Base-by-base conservation (phyloP, 2,329 filamentous ascomycete genomes). In the Sordariomycetes sp. region DNA sequence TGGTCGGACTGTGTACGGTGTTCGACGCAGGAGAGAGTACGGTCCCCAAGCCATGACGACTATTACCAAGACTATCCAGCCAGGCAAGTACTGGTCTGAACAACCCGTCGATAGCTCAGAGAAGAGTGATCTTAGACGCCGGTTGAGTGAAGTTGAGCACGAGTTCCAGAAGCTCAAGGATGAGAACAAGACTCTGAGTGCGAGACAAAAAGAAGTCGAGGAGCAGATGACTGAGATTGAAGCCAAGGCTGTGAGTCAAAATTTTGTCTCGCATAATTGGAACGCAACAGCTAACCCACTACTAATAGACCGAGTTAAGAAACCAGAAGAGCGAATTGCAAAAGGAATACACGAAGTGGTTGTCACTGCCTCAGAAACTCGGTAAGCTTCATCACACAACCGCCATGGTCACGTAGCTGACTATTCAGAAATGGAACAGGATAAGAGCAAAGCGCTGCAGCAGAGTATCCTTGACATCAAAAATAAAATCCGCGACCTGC, bases 1-100 rank as follows among this genome's bases (percentile, higher is more conserved):
- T 17, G 79, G 78, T 4, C 70, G 61, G 12, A 70, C 77, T 32
- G 61, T 57, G 8, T 88, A 83, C 53, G 68, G 66, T 15, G 71
- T 92, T 33, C 69, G 67, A 6, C 75, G 83, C 12, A 79, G 90
- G 31, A 70, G 66, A 42, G 90, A 96, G 53, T 95, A 95, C 55
- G 86, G 86, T 3, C 72, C 77, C 2, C 63, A 70, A 31, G 86
- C 82, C 11, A 75, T 74, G 31, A 86, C 85, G 2, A 87, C 83
- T 1, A 66, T 69, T 16, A 78, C 82, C 11, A 72, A 66, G 23
- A 63, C 64, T 35, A 61, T 95, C 11, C 64, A 55, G 12, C 58
- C 57, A 3, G 86, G 86, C 5, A 63, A 53, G 23, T 74, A 72
- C 48, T 95, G 92, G 79, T 87, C 79, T 1, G 77, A 86, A 30